Evolutionary conservation across 2,329 filamentous ascomycete genomes (phyloP), one percentile per base, ranked within the genome.

Genomic region (Sporothrix humicola): DNA sequence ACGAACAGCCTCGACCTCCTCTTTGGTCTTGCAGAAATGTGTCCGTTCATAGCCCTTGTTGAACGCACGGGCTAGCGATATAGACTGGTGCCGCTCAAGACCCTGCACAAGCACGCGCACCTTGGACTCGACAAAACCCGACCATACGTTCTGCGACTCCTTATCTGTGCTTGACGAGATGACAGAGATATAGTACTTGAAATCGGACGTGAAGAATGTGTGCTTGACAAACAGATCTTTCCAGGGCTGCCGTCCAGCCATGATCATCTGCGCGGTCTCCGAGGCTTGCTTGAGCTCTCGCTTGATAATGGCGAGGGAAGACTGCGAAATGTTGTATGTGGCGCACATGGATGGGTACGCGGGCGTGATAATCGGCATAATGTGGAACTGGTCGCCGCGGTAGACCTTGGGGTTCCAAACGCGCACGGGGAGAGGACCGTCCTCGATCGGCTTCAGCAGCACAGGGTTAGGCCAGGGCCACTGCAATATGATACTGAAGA

Each of bases 321-420:
- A 98, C 76, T 89, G 86, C 2, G 93, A 95, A 75, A 99, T 91
- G 79, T 97, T 98, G 84, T 97, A 96, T 0, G 96, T 98, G 1
- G 96, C 92, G 81, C 96, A 98, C 95, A 98, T 98, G 69, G 94
- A 97, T 2, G 96, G 96, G 81, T 98, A 98, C 0, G 96, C 95
- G 1, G 96, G 96, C 1, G 96, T 99, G 79, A 99, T 98, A 82
- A 99, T 93, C 42, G 96, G 96, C 96, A 99, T 99, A 71, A 98
- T 85, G 82, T 98, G 95, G 77, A 90, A 93, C 59, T 89, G 89
- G 81, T 98, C 96, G 72, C 89, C 88, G 75, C 90, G 90, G 81
- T 97, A 97, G 44, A 94, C 92, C 86, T 91, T 92, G 48, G 96
- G 96, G 79, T 99, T 98, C 95, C 96, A 99, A 73, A 97, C 92